A percentile compares a stretch with the other conserved stretches of the same genome.
Conservation (phyloP, 169 alveolate species). For the Plasmodium knowlesi region DNA sequence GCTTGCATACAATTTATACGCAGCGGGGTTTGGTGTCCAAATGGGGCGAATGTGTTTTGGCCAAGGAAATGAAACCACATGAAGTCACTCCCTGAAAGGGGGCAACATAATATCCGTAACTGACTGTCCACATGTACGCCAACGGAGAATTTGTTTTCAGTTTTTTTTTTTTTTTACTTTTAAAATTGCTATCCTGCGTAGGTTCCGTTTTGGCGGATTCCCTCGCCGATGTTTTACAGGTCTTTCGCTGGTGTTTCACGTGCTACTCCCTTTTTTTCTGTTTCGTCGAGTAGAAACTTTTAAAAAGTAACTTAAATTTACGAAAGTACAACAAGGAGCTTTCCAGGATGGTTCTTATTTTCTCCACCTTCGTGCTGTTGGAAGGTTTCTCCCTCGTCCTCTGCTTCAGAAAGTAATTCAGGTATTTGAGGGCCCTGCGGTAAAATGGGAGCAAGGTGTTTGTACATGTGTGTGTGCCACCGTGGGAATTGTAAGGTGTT, state of each 20-base stretch:
- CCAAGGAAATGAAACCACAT: not conserved
- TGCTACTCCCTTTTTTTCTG: slow-evolving; percentile 23
- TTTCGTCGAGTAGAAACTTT: slow-evolving; percentile 39
- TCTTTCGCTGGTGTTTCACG: too few relatives aligned
- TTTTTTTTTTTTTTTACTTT: not conserved
- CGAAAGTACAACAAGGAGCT: slow-evolving; percentile 55
- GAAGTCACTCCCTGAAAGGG: not conserved
- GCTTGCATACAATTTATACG: not conserved
- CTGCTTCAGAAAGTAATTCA: slow-evolving; percentile 57
- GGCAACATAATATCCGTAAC: not conserved
- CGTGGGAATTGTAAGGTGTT: too few relatives aligned
- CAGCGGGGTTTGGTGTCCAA: not conserved
- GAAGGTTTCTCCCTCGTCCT: slow-evolving; percentile 21
- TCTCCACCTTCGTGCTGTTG: slow-evolving; percentile 42
- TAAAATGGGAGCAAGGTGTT: not conserved
- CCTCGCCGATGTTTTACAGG: not conserved
- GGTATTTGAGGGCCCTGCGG: slow-evolving; percentile 58
- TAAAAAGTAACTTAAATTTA: slow-evolving; percentile 63
- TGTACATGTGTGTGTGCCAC: not conserved
- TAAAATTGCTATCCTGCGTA: not conserved
- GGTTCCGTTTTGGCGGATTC: not conserved
- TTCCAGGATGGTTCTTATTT: slow-evolving; percentile 9
- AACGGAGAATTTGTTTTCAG: not conserved
- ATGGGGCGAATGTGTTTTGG: not conserved
- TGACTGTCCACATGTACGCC: not conserved